Conservation (phyloP, 352 stramenopile species). For the Pythium vanterpoolii region DNA sequence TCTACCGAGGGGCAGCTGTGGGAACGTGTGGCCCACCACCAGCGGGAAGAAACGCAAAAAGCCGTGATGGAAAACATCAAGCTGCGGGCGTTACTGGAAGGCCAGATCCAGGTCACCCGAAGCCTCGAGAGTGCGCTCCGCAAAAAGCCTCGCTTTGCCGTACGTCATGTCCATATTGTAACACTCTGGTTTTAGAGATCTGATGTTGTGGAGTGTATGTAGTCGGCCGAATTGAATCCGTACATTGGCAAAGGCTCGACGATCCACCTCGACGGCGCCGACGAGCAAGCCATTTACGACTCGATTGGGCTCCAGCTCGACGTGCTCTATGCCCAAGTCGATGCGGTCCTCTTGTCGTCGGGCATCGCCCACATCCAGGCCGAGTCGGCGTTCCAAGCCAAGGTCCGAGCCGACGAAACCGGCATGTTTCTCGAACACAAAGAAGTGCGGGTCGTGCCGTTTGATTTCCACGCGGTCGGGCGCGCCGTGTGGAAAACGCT, state of each 20-base stretch:
- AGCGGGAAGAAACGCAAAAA: slow-evolving; percentile 66
- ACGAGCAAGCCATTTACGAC: slow-evolving; percentile 19
- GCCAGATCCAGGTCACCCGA: slow-evolving; percentile 24
- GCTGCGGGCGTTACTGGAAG: slow-evolving; percentile 29
- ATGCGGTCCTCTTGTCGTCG: slow-evolving; percentile 26
- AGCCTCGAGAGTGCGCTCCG: slow-evolving; percentile 21
- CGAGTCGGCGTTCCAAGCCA: slow-evolving; percentile 20
- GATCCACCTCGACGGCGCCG: slow-evolving; percentile 15
- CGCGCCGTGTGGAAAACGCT: slow-evolving; percentile 35
- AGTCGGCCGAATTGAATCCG: slow-evolving; percentile 16
- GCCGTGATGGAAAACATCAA: slow-evolving; percentile 65
- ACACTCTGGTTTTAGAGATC: no score
- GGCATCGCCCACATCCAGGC: slow-evolving; percentile 17
- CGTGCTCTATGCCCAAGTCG: slow-evolving; percentile 34
- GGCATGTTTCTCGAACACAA: slow-evolving; percentile 39
- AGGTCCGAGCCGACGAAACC: slow-evolving; percentile 30
- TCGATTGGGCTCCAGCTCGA: slow-evolving; percentile 30
- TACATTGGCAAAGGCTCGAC: slow-evolving; percentile 22
- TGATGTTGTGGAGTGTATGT: slow-evolving; percentile 3
- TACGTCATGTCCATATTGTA: slow-evolving; percentile 7
- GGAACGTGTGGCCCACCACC: slow-evolving; percentile 60
- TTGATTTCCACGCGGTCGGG: slow-evolving; percentile 27
- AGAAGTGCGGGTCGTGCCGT: slow-evolving; percentile 31
- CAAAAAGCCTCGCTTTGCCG: slow-evolving; percentile 20
- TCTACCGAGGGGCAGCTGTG: no score